Percentiles rank a stretch among this genome's conserved stretches.
phyloP scores from a whole-genome alignment of 2,329 filamentous ascomycete genomes.

The Xylariaceae sp. region DNA sequence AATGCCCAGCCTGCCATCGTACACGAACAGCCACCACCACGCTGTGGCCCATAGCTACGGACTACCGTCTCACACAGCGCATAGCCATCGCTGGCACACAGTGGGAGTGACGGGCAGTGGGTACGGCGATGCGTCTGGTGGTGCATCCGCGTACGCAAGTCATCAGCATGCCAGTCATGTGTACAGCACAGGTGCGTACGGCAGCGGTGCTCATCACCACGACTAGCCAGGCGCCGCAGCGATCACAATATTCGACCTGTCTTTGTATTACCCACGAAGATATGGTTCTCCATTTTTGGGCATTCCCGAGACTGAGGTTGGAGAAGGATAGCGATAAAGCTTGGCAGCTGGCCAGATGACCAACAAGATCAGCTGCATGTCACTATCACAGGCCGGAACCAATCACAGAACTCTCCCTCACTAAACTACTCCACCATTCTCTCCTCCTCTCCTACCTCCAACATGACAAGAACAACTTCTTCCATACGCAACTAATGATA shows the following conservation, averaged over 20 bases:
- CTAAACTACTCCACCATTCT: constrained; percentile 12
- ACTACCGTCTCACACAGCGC: constrained; percentile 25
- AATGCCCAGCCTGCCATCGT: constrained; percentile 34
- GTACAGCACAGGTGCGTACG: constrained; percentile 39
- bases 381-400: constrained; percentile 22
- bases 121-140: constrained; percentile 24
- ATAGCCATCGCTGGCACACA: constrained; percentile 28
- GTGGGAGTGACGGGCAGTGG: constrained; percentile 20
- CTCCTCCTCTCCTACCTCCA: background rate
- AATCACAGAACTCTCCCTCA: constrained; percentile 32
- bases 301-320: background rate
- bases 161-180: constrained; percentile 35
- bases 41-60: constrained; percentile 34
- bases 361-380: constrained; percentile 35
- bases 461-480: no score
- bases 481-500: no score
- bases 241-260: background rate
- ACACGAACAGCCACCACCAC: constrained; percentile 24
- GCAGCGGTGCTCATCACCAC: constrained; percentile 38
- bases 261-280: no score
- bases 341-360: background rate
- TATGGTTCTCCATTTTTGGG: background rate
- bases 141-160: constrained; percentile 24
- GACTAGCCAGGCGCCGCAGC: constrained; percentile 25
- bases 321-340: background rate